A percentile compares a stretch with the other conserved stretches of the same genome.
Conservation (phyloP, 192 early-diverging fungal species). For the Irineochytrium annulatum region DNA sequence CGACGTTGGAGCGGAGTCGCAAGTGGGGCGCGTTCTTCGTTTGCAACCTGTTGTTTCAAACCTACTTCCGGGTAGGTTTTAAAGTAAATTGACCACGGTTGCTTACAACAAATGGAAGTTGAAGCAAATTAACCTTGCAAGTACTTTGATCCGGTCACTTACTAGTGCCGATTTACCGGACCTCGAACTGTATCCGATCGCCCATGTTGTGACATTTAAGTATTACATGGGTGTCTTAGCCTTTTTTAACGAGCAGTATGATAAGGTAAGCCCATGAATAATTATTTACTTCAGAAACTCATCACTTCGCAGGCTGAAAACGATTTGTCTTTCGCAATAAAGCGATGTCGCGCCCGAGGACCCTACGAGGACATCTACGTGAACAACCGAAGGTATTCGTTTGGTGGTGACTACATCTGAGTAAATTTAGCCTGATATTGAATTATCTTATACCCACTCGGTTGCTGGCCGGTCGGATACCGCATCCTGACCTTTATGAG, state of each 20-base stretch:
- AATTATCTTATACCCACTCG: conserved; percentile 74
- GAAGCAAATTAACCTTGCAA: conserved; percentile 75
- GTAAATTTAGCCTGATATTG: conserved; percentile 82
- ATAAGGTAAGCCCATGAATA: conserved; percentile 35
- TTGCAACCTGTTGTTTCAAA: conserved; percentile 78
- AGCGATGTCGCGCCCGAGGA: conserved; percentile 28
- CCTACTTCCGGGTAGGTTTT: conserved; percentile 76
- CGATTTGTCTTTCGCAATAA: conserved; percentile 45
- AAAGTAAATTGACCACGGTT: background rate
- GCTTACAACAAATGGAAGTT: conserved; percentile 38
- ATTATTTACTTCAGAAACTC: background rate
- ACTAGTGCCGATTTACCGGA: conserved; percentile 68
- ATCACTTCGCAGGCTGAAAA: conserved; percentile 42
- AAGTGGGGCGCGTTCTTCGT: conserved; percentile 94
- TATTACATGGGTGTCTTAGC: conserved; percentile 85
- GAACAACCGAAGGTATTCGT: background rate
- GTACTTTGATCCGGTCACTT: conserved; percentile 74
- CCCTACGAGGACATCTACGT: conserved; percentile 24
- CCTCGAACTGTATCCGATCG: conserved; percentile 72
- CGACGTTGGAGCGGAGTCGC: conserved; percentile 34
- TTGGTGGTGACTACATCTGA: background rate
- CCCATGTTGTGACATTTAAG: conserved; percentile 78
- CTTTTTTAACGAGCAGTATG: conserved; percentile 82
- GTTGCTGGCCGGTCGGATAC: conserved; percentile 70
- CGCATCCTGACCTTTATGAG: conserved; percentile 52